Evolutionary conservation across 352 stramenopile species (phyloP), one percentile per base, ranked within the genome.

Genomic region (Phytophthora pisi): DNA sequence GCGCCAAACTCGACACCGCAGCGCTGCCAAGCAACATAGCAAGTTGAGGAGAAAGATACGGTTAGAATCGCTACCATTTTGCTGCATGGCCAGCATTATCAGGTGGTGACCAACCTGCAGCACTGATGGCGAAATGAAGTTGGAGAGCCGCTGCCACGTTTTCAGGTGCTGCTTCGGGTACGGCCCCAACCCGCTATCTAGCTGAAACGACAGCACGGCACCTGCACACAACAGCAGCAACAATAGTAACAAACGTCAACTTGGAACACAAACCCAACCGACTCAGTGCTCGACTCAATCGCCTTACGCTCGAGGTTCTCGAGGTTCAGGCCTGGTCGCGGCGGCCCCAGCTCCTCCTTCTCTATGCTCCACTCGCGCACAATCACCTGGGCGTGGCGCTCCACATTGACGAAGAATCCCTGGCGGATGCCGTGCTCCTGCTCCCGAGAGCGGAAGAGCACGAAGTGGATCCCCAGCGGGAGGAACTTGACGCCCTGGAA

Each of bases 401-500:
- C 64, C 11, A 96, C 66, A 40, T 88, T 62, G 0, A 95, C 34
- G 58, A 96, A 96, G 59, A 96, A 95, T 11, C 86, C 86, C 62
- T 96, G 86, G 2, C 88, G 85, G 9, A 95, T 89, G 38, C 86
- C 86, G 46, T 95, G 84, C 51, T 92, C 83, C 38, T 93, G 85
- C 54, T 93, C 84, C 7, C 74, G 76, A 16, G 88, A 83, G 9
- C 84, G 82, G 67, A 93, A 96, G 16, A 96, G 71, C 4, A 96
- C 85, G 43, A 96, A 90, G 64, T 96, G 88, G 23, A 94, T 58
- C 36, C 88, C 88, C 18, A 91, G 51, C 43, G 88, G 88, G 36
- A 96, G 67, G 51, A 96, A 92, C 68, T 96, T 96, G 61, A 96
- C 84, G 60, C 88, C 88, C 49, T 89, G 79, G 61, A 96, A 96